These are phyloP conservation scores for Pinus albicaulis DNA, from an alignment of 75 land plant genomes.

Conservation along the genomic window DNA sequence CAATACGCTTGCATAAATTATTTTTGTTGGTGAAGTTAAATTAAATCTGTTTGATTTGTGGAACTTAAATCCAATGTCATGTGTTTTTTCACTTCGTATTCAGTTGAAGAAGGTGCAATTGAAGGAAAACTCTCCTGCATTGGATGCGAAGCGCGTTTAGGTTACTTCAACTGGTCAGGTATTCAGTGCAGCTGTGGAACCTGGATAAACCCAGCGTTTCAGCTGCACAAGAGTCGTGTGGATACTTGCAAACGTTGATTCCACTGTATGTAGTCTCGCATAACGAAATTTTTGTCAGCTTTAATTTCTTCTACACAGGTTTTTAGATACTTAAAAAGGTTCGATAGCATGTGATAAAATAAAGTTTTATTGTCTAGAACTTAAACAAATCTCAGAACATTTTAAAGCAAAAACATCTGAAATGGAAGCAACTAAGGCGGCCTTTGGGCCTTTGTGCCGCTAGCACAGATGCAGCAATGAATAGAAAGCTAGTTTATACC, in stretches of 20 bases:
- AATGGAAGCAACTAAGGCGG: too few species aligned
- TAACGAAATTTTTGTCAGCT: too few species aligned
- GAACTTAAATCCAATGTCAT: background rate
- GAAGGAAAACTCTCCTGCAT: conserved; percentile 85
- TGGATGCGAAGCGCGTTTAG: conserved; percentile 75
- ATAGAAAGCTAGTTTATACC: too few species aligned
- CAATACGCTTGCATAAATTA: background rate
- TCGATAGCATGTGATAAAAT: too few species aligned
- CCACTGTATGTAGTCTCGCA: too few species aligned
- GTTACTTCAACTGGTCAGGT: conserved; percentile 95
- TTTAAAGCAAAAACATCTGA: too few species aligned
- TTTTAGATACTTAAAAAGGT: too few species aligned
- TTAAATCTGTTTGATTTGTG: background rate
- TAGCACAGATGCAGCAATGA: too few species aligned
- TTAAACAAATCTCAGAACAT: too few species aligned
- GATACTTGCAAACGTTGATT: conserved; percentile 35
- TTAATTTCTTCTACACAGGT: too few species aligned
- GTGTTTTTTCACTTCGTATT: background rate
- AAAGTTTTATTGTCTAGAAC: too few species aligned
- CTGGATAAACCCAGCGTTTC: conserved; percentile 96
- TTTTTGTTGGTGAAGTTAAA: background rate
- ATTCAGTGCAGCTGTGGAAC: conserved; percentile 95
- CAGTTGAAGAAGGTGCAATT: conserved; percentile 92
- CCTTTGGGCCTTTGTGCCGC: too few species aligned
- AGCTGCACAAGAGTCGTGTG: conserved; percentile 86